phyloP scores from a whole-genome alignment of 208 protist genomes.

The Leishmania braziliensis region DNA sequence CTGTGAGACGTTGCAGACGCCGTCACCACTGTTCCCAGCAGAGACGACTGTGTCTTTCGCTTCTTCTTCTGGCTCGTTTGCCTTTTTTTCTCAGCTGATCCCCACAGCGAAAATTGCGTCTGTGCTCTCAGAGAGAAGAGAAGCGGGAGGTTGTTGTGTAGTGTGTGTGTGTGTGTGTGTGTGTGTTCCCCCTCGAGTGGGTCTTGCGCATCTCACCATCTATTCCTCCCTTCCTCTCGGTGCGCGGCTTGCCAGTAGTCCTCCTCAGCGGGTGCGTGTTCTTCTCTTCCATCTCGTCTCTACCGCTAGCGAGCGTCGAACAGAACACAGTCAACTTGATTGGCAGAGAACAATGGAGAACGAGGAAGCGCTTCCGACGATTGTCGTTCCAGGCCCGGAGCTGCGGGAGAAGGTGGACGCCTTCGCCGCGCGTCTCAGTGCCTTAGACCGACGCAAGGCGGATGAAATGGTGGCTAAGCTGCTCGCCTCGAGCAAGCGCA shows the following conservation, averaged over 20 bases:
- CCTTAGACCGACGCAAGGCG: conserved; percentile 68
- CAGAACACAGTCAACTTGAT: not conserved
- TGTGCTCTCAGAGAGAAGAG: not conserved
- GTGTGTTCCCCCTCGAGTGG: not conserved
- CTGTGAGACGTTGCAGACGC: not conserved
- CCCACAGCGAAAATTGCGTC: not conserved
- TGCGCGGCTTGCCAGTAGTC: not conserved
- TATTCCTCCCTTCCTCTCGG: not conserved
- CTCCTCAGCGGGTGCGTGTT: not conserved
- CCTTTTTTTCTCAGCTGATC: not conserved
- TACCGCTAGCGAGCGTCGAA: not conserved
- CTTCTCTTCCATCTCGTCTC: not conserved
- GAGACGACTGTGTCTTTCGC: not conserved
- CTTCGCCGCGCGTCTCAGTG: conserved; percentile 73
- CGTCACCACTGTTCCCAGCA: not conserved
- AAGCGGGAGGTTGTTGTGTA: not conserved
- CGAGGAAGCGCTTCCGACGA: too few species aligned
- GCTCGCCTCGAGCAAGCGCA: conserved; percentile 69
- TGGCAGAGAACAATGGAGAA: conserved; percentile 27
- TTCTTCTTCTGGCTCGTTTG: not conserved
- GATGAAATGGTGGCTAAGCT: conserved; percentile 87
- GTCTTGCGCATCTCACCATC: not conserved
- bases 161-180: not conserved
- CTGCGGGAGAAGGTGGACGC: conserved; percentile 75
- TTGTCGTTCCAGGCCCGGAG: conserved; percentile 85